phyloP scores from a whole-genome alignment of 2,329 filamentous ascomycete species.

The Sporothrix variecibatus region DNA sequence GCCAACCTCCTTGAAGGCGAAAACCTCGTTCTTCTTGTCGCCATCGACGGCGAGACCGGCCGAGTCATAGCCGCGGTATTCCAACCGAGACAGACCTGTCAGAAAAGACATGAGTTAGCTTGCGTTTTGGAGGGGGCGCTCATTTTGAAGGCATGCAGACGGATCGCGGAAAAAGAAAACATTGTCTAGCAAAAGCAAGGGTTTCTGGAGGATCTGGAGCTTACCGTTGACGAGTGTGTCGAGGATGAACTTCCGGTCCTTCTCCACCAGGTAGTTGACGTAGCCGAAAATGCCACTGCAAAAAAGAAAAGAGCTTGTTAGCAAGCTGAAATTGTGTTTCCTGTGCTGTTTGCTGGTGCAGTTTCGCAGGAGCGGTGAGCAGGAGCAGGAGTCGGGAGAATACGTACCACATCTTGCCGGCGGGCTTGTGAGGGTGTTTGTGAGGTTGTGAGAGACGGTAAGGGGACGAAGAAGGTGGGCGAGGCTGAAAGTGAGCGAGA shows the following conservation, averaged over 20 bases:
- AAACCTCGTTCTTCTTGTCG: constrained; percentile 97
- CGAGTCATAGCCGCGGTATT: constrained; percentile 98
- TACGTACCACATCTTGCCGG: constrained; percentile 17
- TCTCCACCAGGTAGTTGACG: constrained; percentile 99
- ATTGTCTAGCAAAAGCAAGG: constrained; percentile 22
- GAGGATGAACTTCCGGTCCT: constrained; percentile 94
- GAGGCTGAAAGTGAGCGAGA: background rate
- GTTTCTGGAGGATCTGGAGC: constrained; percentile 38
- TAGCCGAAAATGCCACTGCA: constrained; percentile 92
- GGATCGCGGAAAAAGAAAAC: background rate
- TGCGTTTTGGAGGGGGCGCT: constrained; percentile 34
- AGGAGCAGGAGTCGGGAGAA: background rate
- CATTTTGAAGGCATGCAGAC: background rate
- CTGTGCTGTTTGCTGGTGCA: background rate
- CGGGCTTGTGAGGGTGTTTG: background rate
- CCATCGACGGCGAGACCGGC: constrained; percentile 94
- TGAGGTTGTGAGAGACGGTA: background rate
- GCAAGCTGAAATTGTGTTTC: background rate
- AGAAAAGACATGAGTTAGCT: constrained; percentile 29
- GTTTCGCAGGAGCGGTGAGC: background rate
- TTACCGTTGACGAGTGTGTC: constrained; percentile 94
- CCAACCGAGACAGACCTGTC: constrained; percentile 85
- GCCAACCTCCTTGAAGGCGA: constrained; percentile 98
- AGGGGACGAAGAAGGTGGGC: background rate
- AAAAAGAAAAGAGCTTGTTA: constrained; percentile 18